A percentile compares a stretch with the other conserved stretches of the same genome.
Conservation (phyloP, 306 rosid species). For the Carpinus viminea region DNA sequence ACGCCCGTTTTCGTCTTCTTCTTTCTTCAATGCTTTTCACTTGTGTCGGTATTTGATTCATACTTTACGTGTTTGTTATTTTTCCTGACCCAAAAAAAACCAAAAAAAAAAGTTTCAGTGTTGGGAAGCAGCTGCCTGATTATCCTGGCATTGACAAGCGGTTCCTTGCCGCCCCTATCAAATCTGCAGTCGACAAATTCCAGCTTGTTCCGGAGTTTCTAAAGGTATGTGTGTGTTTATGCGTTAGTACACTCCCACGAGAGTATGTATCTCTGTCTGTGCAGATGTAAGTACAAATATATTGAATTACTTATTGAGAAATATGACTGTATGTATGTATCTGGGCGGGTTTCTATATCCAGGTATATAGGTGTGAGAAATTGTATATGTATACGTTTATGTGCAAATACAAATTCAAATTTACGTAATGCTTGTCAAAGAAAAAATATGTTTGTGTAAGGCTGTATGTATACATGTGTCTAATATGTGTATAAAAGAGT, state of each 20-base stretch:
- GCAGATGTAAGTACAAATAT: neutral
- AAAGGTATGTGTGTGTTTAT: slow-evolving; percentile 45
- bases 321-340: neutral
- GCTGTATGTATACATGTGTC: neutral
- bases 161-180: slow-evolving; percentile 68
- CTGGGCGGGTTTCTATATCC: too few species aligned
- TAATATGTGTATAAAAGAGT: neutral
- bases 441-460: neutral
- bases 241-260: neutral
- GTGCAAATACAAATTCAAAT: too few species aligned
- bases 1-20: neutral
- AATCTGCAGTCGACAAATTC: slow-evolving; percentile 78
- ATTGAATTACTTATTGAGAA: neutral
- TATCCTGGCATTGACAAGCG: slow-evolving; percentile 53
- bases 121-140: slow-evolving; percentile 24
- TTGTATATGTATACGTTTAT: too few species aligned
- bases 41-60: neutral
- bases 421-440: too few species aligned
- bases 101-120: slow-evolving; percentile 1
- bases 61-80: neutral
- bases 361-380: too few species aligned
- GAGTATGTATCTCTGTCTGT: neutral
- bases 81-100: neutral
- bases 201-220: slow-evolving; percentile 87
- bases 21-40: neutral